Percentiles rank a stretch among this genome's conserved stretches.
Conservation (phyloP, 352 stramenopile species). For the Globisporangium acanthophoron region DNA sequence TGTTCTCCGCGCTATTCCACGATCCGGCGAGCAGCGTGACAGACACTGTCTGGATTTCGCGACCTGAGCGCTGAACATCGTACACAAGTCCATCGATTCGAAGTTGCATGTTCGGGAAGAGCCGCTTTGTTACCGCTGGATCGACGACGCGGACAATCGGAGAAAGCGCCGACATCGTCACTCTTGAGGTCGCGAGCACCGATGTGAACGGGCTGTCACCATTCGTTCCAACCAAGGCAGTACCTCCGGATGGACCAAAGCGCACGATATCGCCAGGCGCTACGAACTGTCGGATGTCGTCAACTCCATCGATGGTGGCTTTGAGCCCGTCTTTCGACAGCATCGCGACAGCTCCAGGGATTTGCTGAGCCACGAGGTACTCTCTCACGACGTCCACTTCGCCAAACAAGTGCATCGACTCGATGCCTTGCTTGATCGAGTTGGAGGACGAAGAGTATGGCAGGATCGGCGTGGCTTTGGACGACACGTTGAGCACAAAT, state of each 20-base stretch:
- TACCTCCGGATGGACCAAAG: slow-evolving; percentile 34
- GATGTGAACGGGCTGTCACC: slow-evolving; percentile 58
- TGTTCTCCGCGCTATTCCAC: slow-evolving; percentile 17
- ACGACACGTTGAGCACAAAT: slow-evolving; percentile 42
- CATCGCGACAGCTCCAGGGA: slow-evolving; percentile 45
- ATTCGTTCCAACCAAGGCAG: slow-evolving; percentile 53
- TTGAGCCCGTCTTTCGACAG: slow-evolving; percentile 43
- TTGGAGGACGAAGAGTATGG: slow-evolving; percentile 53
- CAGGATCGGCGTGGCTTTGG: slow-evolving; percentile 38
- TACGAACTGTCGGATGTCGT: slow-evolving; percentile 62
- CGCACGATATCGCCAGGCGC: slow-evolving; percentile 60
- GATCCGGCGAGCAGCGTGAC: slow-evolving; percentile 25
- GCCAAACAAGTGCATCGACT: slow-evolving; percentile 71
- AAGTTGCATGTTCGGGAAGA: slow-evolving; percentile 81
- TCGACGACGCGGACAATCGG: slow-evolving; percentile 32
- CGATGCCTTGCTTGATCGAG: slow-evolving; percentile 63
- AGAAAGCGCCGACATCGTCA: slow-evolving; percentile 34
- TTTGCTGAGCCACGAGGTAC: slow-evolving; percentile 45
- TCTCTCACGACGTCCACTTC: slow-evolving; percentile 60
- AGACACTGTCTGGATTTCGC: slow-evolving; percentile 85
- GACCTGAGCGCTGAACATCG: slow-evolving; percentile 78
- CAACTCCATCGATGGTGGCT: slow-evolving; percentile 40
- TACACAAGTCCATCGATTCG: slow-evolving; percentile 88
- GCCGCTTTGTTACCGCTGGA: slow-evolving; percentile 30
- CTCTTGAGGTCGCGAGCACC: slow-evolving; percentile 36